A percentile compares a stretch with the other conserved stretches of the same genome.
phyloP scores from a whole-genome alignment of 495 filamentous ascomycete species.

The Jackrogersella minutella region DNA sequence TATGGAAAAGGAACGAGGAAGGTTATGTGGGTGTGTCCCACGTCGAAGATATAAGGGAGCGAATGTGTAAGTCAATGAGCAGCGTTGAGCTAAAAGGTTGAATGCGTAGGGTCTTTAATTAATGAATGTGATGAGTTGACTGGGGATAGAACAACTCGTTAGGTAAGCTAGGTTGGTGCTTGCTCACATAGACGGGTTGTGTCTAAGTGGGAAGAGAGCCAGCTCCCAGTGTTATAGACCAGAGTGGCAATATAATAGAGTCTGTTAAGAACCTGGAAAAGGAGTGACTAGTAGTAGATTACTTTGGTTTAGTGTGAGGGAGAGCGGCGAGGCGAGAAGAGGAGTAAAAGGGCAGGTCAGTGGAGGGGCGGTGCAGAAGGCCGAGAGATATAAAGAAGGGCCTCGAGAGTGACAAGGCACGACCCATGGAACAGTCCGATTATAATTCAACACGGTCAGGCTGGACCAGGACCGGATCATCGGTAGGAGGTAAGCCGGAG shows the following conservation, averaged over 20 bases:
- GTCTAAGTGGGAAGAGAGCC: slow-evolving; percentile 56
- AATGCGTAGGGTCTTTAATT: slow-evolving; percentile 41
- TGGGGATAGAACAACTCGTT: slow-evolving; percentile 50
- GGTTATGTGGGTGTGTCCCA: slow-evolving; percentile 18
- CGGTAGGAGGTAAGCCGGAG: slow-evolving; percentile 61
- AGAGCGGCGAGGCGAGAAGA: slow-evolving; percentile 45
- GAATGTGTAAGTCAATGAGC: slow-evolving; percentile 41
- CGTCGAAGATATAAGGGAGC: slow-evolving; percentile 27
- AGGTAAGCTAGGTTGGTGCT: slow-evolving; percentile 43
- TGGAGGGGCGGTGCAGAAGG: slow-evolving; percentile 55
- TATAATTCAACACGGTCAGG: slow-evolving; percentile 54
- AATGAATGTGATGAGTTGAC: slow-evolving; percentile 57
- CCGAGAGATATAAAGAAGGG: slow-evolving; percentile 60
- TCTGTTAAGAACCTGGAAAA: slow-evolving; percentile 44
- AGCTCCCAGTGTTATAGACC: slow-evolving; percentile 63
- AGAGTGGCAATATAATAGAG: slow-evolving; percentile 53
- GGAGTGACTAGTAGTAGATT: slow-evolving; percentile 55
- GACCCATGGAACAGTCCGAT: slow-evolving; percentile 47
- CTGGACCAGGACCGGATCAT: slow-evolving; percentile 57
- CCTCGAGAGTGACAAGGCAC: slow-evolving; percentile 46
- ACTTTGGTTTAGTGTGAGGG: slow-evolving; percentile 47
- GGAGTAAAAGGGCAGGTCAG: slow-evolving; percentile 44
- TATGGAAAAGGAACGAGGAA: slow-evolving; percentile 21
- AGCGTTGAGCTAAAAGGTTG: slow-evolving; percentile 21
- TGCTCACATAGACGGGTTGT: slow-evolving; percentile 49